Percentiles rank a stretch among this genome's conserved stretches.
Evolutionary conservation across 2,329 filamentous ascomycete species (phyloP).

Genomic region (Cordyceps tenuipes): DNA sequence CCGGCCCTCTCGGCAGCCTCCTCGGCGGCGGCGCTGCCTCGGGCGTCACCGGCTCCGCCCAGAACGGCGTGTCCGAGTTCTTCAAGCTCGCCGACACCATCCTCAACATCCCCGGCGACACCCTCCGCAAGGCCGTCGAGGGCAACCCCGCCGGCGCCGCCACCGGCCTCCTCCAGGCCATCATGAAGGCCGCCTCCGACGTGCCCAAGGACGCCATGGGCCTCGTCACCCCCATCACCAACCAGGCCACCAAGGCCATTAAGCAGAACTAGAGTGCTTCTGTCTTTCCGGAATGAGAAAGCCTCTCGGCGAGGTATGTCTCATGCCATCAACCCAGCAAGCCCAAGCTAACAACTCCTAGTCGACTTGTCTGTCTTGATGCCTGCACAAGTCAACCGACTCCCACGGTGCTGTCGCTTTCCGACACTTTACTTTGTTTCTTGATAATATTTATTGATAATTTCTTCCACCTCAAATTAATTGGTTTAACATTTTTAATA

Average conservation of each 20-base stretch:
- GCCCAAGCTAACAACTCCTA: too few relatives aligned
- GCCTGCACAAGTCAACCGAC: too few relatives aligned
- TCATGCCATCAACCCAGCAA: too few relatives aligned
- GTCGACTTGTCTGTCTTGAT: too few relatives aligned
- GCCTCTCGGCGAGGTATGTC: too few relatives aligned
- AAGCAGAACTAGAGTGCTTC: background rate
- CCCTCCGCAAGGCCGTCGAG: background rate
- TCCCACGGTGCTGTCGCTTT: too few relatives aligned
- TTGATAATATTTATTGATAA: conserved; percentile 1
- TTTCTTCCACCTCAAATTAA: background rate
- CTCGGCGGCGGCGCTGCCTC: conserved; percentile 11
- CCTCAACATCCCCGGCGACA: conserved; percentile 15
- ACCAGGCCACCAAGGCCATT: background rate
- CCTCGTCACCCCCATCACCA: background rate
- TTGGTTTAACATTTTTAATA: background rate
- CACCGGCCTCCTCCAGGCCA: background rate
- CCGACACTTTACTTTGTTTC: background rate
- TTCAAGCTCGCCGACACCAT: conserved; percentile 14
- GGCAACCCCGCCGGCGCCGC: conserved; percentile 7
- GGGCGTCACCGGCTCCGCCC: background rate
- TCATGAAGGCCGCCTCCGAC: conserved; percentile 2
- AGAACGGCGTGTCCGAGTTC: conserved; percentile 10
- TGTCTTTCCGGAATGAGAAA: too few relatives aligned
- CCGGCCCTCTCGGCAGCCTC: conserved; percentile 9
- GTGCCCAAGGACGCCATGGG: conserved; percentile 6